Evolutionary conservation across 495 filamentous ascomycete genomes (phyloP), one percentile per base, ranked within the genome.

Genomic region (Saxispiralis lemnorum): DNA sequence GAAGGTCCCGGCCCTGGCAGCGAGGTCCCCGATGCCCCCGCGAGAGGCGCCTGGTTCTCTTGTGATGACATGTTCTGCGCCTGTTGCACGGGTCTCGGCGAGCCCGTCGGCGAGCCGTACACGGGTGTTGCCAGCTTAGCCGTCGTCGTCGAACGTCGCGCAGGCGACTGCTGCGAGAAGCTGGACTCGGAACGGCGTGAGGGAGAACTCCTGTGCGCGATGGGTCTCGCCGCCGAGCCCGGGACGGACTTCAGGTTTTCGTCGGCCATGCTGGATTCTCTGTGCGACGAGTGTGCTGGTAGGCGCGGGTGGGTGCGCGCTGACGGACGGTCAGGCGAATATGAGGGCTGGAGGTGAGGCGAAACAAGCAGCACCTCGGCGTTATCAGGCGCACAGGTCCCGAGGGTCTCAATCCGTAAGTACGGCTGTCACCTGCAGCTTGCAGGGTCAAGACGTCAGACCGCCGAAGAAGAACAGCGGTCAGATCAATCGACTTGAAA

Each of bases 1-100:
- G 61, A 63, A 14, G 60, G 51, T n/a, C 61, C 60, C 7, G 60
- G 59, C 4, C 51, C 60, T 6, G 55, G 54, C 2, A 58, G 39
- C 14, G 60, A 61, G 4, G 31, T 44, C 13, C 43, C 33, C 6
- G 42, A 45, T 6, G 39, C 51, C 7, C 61, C 61, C 4, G 60
- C 49, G 9, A 64, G 39, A 1, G 62, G 62, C 33, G 59, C 59
- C 14, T 57, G 31, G 7, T 50, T 19, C 18, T 46, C 37, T 20
- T 58, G 58, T 2, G 45, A 31, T 41, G 31, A 35, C 47, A 44
- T 14, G 51, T 53, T 9, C 41, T 38, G 32, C 17, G 34, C 16
- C 30, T 48, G 56, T 28, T 54, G 48, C 21, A 5, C 43, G 15
- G 33, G 15, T 14, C n/a, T 20, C 20, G 30, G 33, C 19, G 20